phyloP scores from a whole-genome alignment of 2,329 filamentous ascomycete genomes.

The Alternaria sp. region DNA sequence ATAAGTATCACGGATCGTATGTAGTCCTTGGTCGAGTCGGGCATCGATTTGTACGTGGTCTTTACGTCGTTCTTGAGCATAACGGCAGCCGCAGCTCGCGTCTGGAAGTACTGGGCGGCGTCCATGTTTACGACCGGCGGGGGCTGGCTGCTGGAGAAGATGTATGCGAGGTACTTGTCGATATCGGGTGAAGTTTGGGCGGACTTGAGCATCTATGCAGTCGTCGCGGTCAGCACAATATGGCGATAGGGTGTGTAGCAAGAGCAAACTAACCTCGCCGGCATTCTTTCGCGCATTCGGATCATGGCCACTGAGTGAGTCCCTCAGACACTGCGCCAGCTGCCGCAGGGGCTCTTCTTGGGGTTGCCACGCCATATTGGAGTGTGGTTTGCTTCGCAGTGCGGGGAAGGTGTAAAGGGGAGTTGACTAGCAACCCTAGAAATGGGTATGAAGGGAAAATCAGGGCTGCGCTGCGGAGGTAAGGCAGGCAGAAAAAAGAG shows the following conservation, averaged over 20 bases:
- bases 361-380: constrained; percentile 89
- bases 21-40: constrained; percentile 75
- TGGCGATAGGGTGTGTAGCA: constrained; percentile 14
- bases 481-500: constrained; percentile 19
- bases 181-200: constrained; percentile 90
- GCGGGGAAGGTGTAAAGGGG: constrained; percentile 20
- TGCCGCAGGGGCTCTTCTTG: constrained; percentile 86
- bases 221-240: constrained; percentile 36
- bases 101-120: constrained; percentile 72
- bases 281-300: constrained; percentile 85
- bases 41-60: constrained; percentile 76
- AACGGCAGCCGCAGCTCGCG: constrained; percentile 87
- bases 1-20: constrained; percentile 81
- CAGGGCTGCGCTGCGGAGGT: constrained; percentile 18
- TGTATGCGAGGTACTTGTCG: constrained; percentile 95
- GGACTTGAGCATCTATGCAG: constrained; percentile 83
- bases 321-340: constrained; percentile 86
- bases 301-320: constrained; percentile 88
- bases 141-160: constrained; percentile 76
- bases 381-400: constrained; percentile 24
- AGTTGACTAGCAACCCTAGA: constrained; percentile 13
- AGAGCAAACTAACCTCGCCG: constrained; percentile 72
- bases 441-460: constrained; percentile 10
- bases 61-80: constrained; percentile 96
- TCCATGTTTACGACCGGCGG: constrained; percentile 69